Percentiles rank a stretch among this genome's conserved stretches.
Conservation (phyloP, 768 basidiomycete species). For the Agaricus subrufescens region DNA sequence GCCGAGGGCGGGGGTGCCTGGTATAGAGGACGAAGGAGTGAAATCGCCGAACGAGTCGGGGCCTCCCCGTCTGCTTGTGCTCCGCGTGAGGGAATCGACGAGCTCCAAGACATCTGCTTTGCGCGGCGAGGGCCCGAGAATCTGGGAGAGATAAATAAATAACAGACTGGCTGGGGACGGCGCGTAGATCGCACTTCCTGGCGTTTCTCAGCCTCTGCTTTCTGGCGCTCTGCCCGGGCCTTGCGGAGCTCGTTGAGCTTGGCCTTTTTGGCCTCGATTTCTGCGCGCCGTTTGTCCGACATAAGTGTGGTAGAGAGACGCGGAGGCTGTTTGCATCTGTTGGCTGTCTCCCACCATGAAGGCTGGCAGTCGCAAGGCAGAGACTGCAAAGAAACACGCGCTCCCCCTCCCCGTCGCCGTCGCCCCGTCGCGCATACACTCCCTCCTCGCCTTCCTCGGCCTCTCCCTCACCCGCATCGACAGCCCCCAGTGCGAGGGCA, state of each 20-base stretch:
- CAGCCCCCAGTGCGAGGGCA: constrained; percentile 72
- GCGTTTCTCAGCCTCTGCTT: constrained; percentile 42
- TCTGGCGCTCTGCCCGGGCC: constrained; percentile 68
- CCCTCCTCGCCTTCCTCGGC: constrained; percentile 50
- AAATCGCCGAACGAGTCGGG: constrained; percentile 54
- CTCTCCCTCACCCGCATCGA: constrained; percentile 53
- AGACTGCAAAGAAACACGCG: constrained; percentile 66
- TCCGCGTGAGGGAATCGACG: constrained; percentile 56
- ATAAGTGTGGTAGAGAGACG: constrained; percentile 16
- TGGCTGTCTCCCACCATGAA: constrained; percentile 27
- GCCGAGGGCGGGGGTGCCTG: constrained; percentile 59
- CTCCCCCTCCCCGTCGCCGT: constrained; percentile 61
- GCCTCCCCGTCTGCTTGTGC: constrained; percentile 32
- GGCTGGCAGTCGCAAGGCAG: constrained; percentile 47
- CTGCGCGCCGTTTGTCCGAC: constrained; percentile 72
- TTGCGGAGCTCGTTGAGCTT: constrained; percentile 83
- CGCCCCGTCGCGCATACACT: constrained; percentile 37
- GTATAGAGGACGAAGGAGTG: constrained; percentile 68
- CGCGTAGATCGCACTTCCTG: constrained; percentile 25
- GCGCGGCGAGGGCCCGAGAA: constrained; percentile 28
- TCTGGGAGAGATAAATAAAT: background rate
- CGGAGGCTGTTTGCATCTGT: constrained; percentile 9
- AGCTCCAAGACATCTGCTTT: constrained; percentile 66
- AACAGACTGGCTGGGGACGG: background rate
- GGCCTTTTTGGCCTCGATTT: constrained; percentile 86